Evolutionary conservation across 2,329 filamentous ascomycete genomes (phyloP).

Genomic region (Talaromyces pinophilus): DNA sequence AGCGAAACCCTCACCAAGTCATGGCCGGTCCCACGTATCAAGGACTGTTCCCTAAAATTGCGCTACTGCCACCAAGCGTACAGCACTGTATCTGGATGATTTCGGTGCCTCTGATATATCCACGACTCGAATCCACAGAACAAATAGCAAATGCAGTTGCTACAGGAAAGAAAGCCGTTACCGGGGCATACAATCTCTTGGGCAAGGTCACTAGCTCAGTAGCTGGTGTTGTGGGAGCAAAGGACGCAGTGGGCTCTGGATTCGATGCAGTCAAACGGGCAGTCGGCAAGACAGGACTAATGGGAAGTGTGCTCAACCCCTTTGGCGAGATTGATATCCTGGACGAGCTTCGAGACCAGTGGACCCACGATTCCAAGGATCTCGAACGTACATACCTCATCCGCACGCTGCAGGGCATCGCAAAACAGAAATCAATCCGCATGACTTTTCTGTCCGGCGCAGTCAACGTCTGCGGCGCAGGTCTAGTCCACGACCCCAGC

Average conservation of each 20-base stretch:
- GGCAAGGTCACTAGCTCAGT: slow-evolving; percentile 95
- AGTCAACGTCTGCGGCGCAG: slow-evolving; percentile 88
- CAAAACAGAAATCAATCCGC: slow-evolving; percentile 89
- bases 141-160: slow-evolving; percentile 87
- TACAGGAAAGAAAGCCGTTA: slow-evolving; percentile 94
- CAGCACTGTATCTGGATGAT: slow-evolving; percentile 98
- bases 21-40: slow-evolving; percentile 97
- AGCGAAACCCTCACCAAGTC: slow-evolving; percentile 85
- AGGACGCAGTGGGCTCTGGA: slow-evolving; percentile 86
- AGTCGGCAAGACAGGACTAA: slow-evolving; percentile 89
- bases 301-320: slow-evolving; percentile 92
- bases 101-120: slow-evolving; percentile 86
- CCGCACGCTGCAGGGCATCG: slow-evolving; percentile 89
- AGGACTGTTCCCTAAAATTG: slow-evolving; percentile 93
- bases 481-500: slow-evolving; percentile 88
- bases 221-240: slow-evolving; percentile 91
- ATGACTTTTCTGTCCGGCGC: slow-evolving; percentile 95
- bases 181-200: slow-evolving; percentile 91
- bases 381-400: slow-evolving; percentile 96
- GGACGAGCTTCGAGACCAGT: slow-evolving; percentile 92
- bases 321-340: slow-evolving; percentile 95
- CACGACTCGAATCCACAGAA: slow-evolving; percentile 86
- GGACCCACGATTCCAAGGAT: slow-evolving; percentile 98
- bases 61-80: slow-evolving; percentile 83
- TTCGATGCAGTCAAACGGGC: slow-evolving; percentile 96